Base-by-base conservation (phyloP, 208 protist species). In the Angomonas deanei region DNA sequence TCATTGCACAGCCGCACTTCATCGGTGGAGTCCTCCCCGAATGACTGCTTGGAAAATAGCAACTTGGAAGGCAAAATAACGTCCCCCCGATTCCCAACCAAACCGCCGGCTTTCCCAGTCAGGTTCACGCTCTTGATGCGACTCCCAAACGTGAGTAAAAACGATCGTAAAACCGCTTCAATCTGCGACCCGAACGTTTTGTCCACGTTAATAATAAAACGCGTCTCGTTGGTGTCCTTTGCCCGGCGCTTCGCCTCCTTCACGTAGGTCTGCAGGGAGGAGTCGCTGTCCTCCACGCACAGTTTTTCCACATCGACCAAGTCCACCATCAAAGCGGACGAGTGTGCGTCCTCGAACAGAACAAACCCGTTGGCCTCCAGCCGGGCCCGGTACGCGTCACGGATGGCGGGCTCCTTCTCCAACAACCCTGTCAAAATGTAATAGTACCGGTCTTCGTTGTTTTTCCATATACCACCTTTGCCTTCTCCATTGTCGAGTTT, bases 161-260 rank as follows among this genome's bases (percentile, higher is more conserved):
- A 65, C 11, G 67, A 76, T 21, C 84, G 74, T 26, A 93, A 49
- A 36, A 93, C 68, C 10, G 67, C 72, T 61, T 91, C 80, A 53
- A 92, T 86, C 52, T 96, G 89, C 1, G 80, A 74, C 6, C 84
- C 86, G 65, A 96, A 96, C 15, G 84, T 84, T 53, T 90, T 88
- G 80, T 93, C 89, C 21, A 93, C 74, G 64, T 96, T 96, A 70
- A 96, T 75, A 59, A 96, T 88, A 34, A 93, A 91, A 55, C 78
- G 72, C 27, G 66, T 68, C 48, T 61, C 54, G 3, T 42, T 52
- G 5, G 42, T 21, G 13, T 53, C 52, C 11, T 49, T n/a, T 15
- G 73, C 67, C 19, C 57, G 49, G 15, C 34, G 32, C 39, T 68
- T 56, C n/a, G 62, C 42, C 34, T 31, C 52, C n/a, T 19, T 30